Base-by-base conservation (phyloP, 257 asterid species). In the Echium plantagineum region DNA sequence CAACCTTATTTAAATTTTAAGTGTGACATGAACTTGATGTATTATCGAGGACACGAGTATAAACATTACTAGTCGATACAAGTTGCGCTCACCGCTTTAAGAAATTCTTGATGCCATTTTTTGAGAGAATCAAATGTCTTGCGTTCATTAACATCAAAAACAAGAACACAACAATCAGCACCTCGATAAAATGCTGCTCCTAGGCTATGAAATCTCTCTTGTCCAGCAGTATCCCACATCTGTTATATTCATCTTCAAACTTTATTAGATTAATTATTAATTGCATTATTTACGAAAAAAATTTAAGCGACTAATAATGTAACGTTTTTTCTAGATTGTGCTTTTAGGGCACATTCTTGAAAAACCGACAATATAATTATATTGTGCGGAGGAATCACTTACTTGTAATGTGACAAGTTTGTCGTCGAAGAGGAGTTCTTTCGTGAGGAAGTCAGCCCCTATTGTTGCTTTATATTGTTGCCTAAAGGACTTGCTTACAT, bases 201-300 rank as follows among this genome's bases (percentile, higher is more conserved):
- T 17, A 89, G 80, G 72, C 97, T 83, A 55, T 83, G 90, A 68
- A 90, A 90, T 63, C 96, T 75, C 59, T 90, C 96, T 71, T 90
- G 96, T 56, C 97, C 97, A 2, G 97, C 97, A 19, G 96, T 90
- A 65, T 87, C 96, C 97, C 97, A 90, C 72, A 90, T 78, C 96
- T 89, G 71, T 49, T 7, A 8, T n/a, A 8, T n/a, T 19, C 57
- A 53, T 7, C 57, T 12, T 13, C 57, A 53, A 19, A 52, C 21
- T 9, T n/a, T n/a, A n/a, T 22, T 57, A 59, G 35, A 16, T 55
- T 30, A 13, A 49, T 15, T 52, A 52, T 5, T 52, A 1, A 52
- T 3, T 6, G 13, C n/a, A n/a, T n/a, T 17, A n/a, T n/a, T 60
- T 38, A n/a, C 59, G 57, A 55, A 19, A 63, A 10, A 16, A 22